Base-by-base conservation (phyloP, 2,329 filamentous ascomycete genomes). In the Trichophyton simii region DNA sequence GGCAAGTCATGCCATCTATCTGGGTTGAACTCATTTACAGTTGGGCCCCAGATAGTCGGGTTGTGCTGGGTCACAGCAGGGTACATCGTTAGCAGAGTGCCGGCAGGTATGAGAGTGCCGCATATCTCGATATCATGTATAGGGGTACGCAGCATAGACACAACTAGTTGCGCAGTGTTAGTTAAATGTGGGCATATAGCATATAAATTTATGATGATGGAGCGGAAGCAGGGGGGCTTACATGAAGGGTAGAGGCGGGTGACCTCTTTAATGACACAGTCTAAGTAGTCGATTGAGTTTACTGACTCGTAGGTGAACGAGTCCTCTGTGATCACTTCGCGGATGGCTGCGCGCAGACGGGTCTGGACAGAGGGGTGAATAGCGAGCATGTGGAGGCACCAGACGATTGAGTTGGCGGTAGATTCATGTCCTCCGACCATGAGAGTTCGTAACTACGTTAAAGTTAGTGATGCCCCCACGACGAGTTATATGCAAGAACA, bases 231-330 rank as follows among this genome's bases (percentile, higher is more conserved):
- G n/a, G 25, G 15, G 18, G 15, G 25, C 48, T 57, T 54, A 60
- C 59, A 60, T 8, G 59, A 48, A 18, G 59, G 48, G 20, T 42
- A 57, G n/a, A 41, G 34, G 13, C 59, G 59, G 20, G 55, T 48
- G 28, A 57, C 59, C 20, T 60, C 59, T n/a, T 60, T 60, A 18
- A 60, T 18, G 36, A 60, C 54, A 20, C 20, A 42, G 28, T 60
- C 59, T 20, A 60, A n/a, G 6, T 44, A 60, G 7, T 60, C 59
- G 22, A 60, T 25, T 8, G 46, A 54, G 7, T 34, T 42, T 2
- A 60, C 11, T 11, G 38, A 15, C 4, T 52, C 41, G 46, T 60
- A 60, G 22, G 50, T 60, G 34, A 31, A 31, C 3, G 22, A 15
- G 2, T 13, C 25, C 13, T 20, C 28, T 3, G 13, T 13, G 20